A percentile compares a stretch with the other conserved stretches of the same genome.
These are phyloP conservation scores for Polytrichum formosum DNA, from an alignment of 225 moss, liverwort and hornwort genomes.

Conservation along the genomic window DNA sequence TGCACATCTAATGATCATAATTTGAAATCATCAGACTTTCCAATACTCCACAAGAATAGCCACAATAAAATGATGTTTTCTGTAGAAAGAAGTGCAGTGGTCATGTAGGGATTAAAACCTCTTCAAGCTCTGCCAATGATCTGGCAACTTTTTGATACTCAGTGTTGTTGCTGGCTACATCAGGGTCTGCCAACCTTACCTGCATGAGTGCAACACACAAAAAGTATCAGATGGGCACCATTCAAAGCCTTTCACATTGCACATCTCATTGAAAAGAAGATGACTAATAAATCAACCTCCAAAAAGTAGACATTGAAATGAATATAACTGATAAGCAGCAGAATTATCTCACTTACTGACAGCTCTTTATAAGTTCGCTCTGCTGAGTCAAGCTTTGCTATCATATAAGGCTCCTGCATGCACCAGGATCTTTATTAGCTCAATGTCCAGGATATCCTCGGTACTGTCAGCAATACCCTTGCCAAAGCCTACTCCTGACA, in stretches of 20 bases:
- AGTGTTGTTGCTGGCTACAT: conserved; percentile 74
- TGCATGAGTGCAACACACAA: conserved; percentile 19
- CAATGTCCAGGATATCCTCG: not conserved
- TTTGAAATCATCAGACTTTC: not conserved
- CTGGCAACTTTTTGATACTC: conserved; percentile 89
- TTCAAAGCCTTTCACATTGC: too few relatives aligned
- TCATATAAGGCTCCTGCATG: conserved; percentile 56
- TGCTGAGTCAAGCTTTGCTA: conserved; percentile 93
- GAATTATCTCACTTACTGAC: conserved; percentile 53
- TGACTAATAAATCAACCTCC: too few relatives aligned
- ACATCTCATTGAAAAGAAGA: too few relatives aligned
- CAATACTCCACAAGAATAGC: too few relatives aligned
- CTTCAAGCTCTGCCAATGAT: conserved; percentile 81
- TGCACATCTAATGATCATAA: too few relatives aligned
- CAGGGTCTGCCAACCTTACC: conserved; percentile 96
- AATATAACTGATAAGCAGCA: too few relatives aligned
- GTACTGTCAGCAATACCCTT: not conserved
- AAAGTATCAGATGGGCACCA: not conserved
- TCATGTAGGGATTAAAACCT: conserved; percentile 32
- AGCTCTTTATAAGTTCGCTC: conserved; percentile 92
- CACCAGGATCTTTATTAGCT: not conserved
- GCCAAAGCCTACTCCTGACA: not conserved
- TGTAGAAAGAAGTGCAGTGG: not conserved
- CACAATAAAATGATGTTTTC: too few relatives aligned
- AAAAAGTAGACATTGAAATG: too few relatives aligned